Conservation (phyloP, 768 basidiomycete species). For the Gymnopilus junonius region DNA sequence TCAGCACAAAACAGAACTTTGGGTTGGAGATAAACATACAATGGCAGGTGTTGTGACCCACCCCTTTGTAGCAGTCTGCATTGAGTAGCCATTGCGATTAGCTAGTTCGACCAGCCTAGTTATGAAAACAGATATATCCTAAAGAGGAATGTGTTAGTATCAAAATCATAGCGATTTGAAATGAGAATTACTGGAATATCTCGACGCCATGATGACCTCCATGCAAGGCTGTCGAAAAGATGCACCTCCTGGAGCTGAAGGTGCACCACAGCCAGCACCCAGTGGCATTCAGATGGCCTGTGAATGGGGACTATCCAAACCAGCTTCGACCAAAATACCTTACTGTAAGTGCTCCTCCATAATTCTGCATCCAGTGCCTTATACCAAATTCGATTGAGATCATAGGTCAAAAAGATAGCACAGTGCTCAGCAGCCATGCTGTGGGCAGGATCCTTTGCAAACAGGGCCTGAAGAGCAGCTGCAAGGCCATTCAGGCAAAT, state of each 20-base stretch:
- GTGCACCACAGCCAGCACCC: background rate
- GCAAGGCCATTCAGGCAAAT: background rate
- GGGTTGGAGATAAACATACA: background rate
- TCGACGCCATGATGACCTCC: constrained; percentile 1
- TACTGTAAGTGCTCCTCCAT: background rate
- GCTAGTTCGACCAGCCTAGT: background rate
- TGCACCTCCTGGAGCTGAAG: constrained; percentile 11
- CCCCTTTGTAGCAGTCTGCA: background rate
- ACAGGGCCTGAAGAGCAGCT: background rate
- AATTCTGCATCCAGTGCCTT: background rate
- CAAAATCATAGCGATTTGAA: background rate
- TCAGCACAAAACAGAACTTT: background rate
- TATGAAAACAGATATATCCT: background rate
- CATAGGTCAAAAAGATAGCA: background rate
- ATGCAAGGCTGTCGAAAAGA: constrained; percentile 37
- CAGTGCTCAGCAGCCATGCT: background rate
- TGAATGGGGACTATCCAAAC: background rate
- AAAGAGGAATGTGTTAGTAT: no score
- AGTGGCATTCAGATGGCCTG: background rate
- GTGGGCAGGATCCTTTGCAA: background rate
- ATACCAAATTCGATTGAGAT: background rate
- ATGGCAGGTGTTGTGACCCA: background rate
- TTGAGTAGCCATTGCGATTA: background rate
- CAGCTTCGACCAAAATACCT: background rate
- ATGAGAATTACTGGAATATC: constrained; percentile 4